Base-by-base conservation (phyloP, 208 protist species). In the Porcisia deanei region DNA sequence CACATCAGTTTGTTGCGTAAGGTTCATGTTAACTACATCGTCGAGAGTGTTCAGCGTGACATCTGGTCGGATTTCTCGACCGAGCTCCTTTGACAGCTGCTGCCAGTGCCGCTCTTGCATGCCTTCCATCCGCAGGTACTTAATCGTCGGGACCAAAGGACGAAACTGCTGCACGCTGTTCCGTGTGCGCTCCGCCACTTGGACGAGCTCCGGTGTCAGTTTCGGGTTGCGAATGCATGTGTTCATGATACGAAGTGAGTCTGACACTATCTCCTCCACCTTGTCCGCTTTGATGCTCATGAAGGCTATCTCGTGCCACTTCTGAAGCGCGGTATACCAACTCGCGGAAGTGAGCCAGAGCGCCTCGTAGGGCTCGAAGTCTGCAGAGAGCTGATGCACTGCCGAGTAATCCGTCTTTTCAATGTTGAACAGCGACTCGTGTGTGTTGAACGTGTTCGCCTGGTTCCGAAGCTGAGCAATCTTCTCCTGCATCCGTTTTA, bases 81-180 rank as follows among this genome's bases (percentile, higher is more conserved):
- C 98, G 10, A 98, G 71, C 75, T 98, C 94, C 64, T 98, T 96
- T 4, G 91, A 96, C 52, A 99, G 85, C 80, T 97, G 83, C 10
- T 91, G 85, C 98, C 98, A 99, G 86, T 99, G 98, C 18, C 98
- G 89, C 25, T 98, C 96, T 76, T 98, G 89, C 92, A 99, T 98
- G 25, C 98, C 98, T 16, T 97, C 95, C 70, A 97, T 98, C 65
- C 98, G 91, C 49, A 99, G 86, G 54, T 90, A 97, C 69, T 93
- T 96, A 49, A 99, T 77, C 25, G 98, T 95, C 34, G 98, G 98
- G 54, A 99, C 85, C 61, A 99, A 76, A 0, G 98, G 98, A 39
- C 92, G 91, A 81, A 99, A 99, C 72, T 98, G 94, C 60, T 99
- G 96, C 43, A 99, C 97, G 79, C 98, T 89, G 3, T 77, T 80